A percentile compares a stretch with the other conserved stretches of the same genome.
Conservation (phyloP, 1,139 yeast species). For the Candida tunisiensis region DNA sequence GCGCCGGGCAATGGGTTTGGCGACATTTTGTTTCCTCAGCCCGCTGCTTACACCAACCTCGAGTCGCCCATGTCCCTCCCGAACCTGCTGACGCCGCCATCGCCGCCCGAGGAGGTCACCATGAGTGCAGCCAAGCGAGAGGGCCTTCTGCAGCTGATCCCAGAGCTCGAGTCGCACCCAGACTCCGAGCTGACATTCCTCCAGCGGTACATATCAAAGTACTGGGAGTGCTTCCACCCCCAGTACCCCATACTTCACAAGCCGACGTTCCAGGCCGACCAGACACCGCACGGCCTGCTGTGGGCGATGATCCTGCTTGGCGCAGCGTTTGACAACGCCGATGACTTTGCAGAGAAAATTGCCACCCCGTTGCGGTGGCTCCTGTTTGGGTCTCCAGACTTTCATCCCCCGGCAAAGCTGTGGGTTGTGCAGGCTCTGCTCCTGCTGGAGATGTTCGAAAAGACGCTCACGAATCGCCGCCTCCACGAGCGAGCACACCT, state of each 20-base stretch:
- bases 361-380: conserved; percentile 49
- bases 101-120: conserved; percentile 10
- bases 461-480: conserved; percentile 33
- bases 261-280: conserved; percentile 43
- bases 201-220: conserved; percentile 14
- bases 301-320: conserved; percentile 43
- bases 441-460: conserved; percentile 48
- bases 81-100: conserved; percentile 16
- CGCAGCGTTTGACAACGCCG: conserved; percentile 23
- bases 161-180: conserved; percentile 18
- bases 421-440: conserved; percentile 49
- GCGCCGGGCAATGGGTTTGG: too few species aligned
- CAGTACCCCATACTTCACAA: conserved; percentile 45
- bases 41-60: too few species aligned
- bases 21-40: too few species aligned
- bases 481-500: conserved; percentile 61
- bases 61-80: conserved; percentile 17
- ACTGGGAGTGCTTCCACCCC: conserved; percentile 45
- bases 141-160: conserved; percentile 19
- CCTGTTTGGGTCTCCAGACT: conserved; percentile 38
- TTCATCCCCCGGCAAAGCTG: conserved; percentile 38
- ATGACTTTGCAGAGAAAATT: conserved; percentile 27
- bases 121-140: conserved; percentile 15
- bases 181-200: conserved; percentile 17
- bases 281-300: conserved; percentile 35